Evolutionary conservation across 768 basidiomycete species (phyloP).

Genomic region (Phanerochaete carnosa): DNA sequence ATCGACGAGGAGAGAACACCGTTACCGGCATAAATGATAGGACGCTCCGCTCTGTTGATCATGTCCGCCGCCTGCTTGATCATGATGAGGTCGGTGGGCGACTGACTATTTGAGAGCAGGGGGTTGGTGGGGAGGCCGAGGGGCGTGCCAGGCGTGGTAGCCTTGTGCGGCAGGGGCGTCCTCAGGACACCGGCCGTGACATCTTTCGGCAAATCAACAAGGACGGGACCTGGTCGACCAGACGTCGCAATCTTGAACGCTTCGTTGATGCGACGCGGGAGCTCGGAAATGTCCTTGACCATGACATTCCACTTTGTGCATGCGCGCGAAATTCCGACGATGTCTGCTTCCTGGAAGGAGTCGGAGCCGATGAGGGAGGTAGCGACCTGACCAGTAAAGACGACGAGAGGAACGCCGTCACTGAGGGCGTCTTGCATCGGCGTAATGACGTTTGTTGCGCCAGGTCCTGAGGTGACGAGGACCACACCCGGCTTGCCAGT

Average conservation of each 20-base stretch:
- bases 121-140: constrained; percentile 75
- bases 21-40: constrained; percentile 90
- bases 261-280: constrained; percentile 95
- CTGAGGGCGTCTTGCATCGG: constrained; percentile 97
- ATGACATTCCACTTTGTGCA: constrained; percentile 99
- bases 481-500: constrained; percentile 97
- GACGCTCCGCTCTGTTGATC: constrained; percentile 90
- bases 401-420: constrained; percentile 91
- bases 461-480: constrained; percentile 96
- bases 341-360: constrained; percentile 97
- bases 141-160: constrained; percentile 76
- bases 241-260: constrained; percentile 99
- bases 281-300: constrained; percentile 95
- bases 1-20: constrained; percentile 80
- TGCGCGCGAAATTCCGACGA: constrained; percentile 92
- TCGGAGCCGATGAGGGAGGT: constrained; percentile 99
- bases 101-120: constrained; percentile 49
- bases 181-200: constrained; percentile 91
- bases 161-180: constrained; percentile 79
- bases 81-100: constrained; percentile 58
- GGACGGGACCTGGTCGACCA: constrained; percentile 94
- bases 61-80: constrained; percentile 83
- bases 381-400: constrained; percentile 97
- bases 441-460: constrained; percentile 96
- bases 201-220: constrained; percentile 99